Evolutionary conservation across 495 filamentous ascomycete species (phyloP).

Genomic region (Chaetomium fimeti): DNA sequence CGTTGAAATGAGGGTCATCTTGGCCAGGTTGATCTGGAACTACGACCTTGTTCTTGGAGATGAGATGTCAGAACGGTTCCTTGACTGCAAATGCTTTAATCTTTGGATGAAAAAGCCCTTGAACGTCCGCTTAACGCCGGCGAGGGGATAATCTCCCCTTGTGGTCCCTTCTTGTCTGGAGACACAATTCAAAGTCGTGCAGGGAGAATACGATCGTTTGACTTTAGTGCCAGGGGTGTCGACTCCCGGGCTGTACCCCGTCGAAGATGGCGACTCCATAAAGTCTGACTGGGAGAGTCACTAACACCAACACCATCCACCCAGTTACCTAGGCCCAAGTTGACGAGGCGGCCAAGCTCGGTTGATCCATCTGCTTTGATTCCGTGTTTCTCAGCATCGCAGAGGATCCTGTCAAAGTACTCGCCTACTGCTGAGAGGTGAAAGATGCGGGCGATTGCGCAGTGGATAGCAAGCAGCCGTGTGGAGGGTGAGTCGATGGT

Average conservation of each 20-base stretch:
- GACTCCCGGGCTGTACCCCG: too few relatives aligned
- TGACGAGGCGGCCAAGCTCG: neutral
- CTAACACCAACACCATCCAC: neutral
- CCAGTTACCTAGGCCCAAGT: neutral
- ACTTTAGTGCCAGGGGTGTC: too few relatives aligned
- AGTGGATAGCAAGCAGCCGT: neutral
- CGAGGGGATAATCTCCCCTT: neutral
- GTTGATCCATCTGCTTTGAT: neutral
- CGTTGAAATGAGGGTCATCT: conserved; percentile 48
- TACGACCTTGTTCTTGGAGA: conserved; percentile 50
- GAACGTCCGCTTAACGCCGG: conserved; percentile 18
- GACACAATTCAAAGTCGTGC: too few relatives aligned
- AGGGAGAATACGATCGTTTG: too few relatives aligned
- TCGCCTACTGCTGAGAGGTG: neutral
- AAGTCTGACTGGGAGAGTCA: too few relatives aligned
- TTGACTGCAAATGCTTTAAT: conserved; percentile 21
- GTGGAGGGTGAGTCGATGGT: neutral
- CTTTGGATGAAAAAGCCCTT: conserved; percentile 24
- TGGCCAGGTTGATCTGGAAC: conserved; percentile 51
- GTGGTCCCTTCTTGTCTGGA: too few relatives aligned
- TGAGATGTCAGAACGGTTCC: conserved; percentile 32
- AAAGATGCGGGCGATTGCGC: conserved; percentile 1
- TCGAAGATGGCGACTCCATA: too few relatives aligned
- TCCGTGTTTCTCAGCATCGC: neutral
- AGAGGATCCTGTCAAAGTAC: neutral